Evolutionary conservation across 768 basidiomycete species (phyloP), one percentile per base, ranked within the genome.

Genomic region (Leucocoprinus leucothites): DNA sequence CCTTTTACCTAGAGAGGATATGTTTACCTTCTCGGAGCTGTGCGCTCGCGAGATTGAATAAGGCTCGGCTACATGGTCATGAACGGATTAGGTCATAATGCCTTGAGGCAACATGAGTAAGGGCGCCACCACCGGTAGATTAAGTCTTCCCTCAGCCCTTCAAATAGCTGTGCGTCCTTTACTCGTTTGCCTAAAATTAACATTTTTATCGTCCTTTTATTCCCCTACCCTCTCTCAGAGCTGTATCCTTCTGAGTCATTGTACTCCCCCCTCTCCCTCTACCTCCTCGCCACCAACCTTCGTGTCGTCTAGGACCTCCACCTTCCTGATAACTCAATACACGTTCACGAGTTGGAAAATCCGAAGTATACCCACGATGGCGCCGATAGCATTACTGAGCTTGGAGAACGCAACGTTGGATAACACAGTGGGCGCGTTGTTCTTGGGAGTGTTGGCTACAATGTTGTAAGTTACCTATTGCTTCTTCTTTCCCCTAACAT

Each of bases 401-500:
- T 63, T 73, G 45, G 58, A 65, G 25, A 58, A 57, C 19, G 61
- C 65, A 45, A 72, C 72, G 13, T 53, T 76, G 35, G 64, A 74
- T 56, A 76, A 75, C 49, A 76, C 74, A 7, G 56, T 76, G 26
- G 75, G 75, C 41, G 73, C 73, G 3, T 60, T 67, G 13, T 63
- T 72, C 38, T 56, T 75, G 50, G 75, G 74, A 14, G 58, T 70
- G 4, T 62, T 72, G 19, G 67, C 63, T 26, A 67, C 72, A 22
- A 62, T 68, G 9, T 64, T 74, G 73, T 75, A 55, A 56, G 71
- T 64, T 31, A 11, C 11, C 5, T 11, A 31, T 31, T 31, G 5
- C 11, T 21, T 36, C 24, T 52, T n/a, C 24, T 26, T 9, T 22
- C 5, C 34, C 3, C 51, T 22, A 31, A 19, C 35, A 25, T 40